Conservation (phyloP, 2,329 filamentous ascomycete genomes). For the Didymella exigua region DNA sequence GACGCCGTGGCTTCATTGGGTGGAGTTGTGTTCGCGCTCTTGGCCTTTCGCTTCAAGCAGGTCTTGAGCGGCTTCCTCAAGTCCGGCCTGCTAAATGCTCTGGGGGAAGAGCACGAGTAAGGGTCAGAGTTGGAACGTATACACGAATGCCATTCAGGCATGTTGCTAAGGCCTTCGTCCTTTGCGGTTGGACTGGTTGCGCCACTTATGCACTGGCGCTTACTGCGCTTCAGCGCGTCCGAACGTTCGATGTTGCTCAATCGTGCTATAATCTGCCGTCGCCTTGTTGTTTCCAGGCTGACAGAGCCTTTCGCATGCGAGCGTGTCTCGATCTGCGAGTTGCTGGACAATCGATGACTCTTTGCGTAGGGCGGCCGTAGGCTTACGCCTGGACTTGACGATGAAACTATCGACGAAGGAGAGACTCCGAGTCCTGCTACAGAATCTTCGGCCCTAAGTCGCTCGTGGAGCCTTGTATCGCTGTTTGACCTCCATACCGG, state of each 20-base stretch:
- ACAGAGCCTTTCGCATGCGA: slow-evolving; percentile 17
- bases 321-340: slow-evolving; percentile 7
- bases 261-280: background rate
- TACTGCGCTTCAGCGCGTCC: background rate
- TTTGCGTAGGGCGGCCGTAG: background rate
- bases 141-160: background rate
- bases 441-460: background rate
- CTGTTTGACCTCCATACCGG: background rate
- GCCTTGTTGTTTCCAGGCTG: background rate
- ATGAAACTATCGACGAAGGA: background rate
- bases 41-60: slow-evolving; percentile 34
- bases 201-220: background rate
- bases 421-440: background rate
- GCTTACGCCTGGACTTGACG: background rate
- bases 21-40: slow-evolving; percentile 29
- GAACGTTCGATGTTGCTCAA: background rate
- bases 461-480: background rate
- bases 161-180: background rate
- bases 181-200: background rate
- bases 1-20: slow-evolving; percentile 4
- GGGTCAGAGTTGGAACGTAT: slow-evolving; percentile 13
- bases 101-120: background rate
- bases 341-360: slow-evolving; percentile 20
- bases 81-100: background rate
- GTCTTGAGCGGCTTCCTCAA: slow-evolving; percentile 29